A percentile compares a stretch with the other conserved stretches of the same genome.
phyloP scores from a whole-genome alignment of 306 rosid genomes.

The Quercus gilva region DNA sequence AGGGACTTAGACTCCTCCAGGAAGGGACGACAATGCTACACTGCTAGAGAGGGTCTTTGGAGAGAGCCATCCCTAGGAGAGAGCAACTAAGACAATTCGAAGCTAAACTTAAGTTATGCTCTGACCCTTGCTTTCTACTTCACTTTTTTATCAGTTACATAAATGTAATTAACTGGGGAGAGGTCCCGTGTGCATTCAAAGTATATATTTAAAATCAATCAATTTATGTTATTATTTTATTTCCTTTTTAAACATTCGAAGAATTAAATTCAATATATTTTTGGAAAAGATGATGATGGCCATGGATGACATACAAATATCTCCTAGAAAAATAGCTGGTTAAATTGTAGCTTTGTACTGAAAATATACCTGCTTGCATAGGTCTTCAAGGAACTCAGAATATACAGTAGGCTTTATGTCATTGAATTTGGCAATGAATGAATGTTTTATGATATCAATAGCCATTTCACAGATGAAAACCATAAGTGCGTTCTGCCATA shows the following conservation, averaged over 20 bases:
- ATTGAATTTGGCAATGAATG: conserved; percentile 93
- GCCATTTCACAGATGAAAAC: conserved; percentile 85
- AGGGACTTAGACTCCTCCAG: too few relatives aligned
- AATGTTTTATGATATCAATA: conserved; percentile 90
- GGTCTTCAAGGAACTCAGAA: conserved; percentile 96
- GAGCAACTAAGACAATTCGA: too few relatives aligned
- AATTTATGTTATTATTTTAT: neutral
- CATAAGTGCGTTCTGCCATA: conserved; percentile 69
- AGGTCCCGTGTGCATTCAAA: neutral
- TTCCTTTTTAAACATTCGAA: neutral
- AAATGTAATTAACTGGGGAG: neutral
- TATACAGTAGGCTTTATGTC: conserved; percentile 81
- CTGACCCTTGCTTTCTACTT: too few relatives aligned
- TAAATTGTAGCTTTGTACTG: neutral
- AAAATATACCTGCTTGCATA: conserved; percentile 81
- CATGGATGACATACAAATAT: neutral
- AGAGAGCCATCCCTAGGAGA: too few relatives aligned
- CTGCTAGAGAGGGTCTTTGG: too few relatives aligned
- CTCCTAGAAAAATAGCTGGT: neutral
- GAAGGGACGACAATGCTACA: too few relatives aligned
- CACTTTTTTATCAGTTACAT: neutral
- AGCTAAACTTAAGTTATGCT: too few relatives aligned
- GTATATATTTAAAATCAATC: neutral
- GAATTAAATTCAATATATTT: neutral
- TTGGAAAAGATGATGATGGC: neutral